These are phyloP conservation scores for Fusarium sacchari DNA, from an alignment of 2,329 filamentous ascomycete genomes.

Conservation along the genomic window DNA sequence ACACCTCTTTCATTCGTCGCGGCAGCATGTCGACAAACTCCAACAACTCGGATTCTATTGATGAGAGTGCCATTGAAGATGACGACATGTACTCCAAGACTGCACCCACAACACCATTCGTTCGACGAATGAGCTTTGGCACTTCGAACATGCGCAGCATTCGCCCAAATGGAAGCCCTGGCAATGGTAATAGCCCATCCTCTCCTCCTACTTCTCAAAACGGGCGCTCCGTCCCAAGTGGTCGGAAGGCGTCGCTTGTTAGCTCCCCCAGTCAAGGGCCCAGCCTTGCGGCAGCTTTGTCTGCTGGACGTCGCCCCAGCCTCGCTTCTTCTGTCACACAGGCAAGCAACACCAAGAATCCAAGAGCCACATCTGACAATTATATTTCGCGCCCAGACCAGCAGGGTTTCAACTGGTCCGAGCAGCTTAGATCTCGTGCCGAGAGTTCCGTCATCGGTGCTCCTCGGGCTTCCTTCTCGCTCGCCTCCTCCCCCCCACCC, in stretches of 20 bases:
- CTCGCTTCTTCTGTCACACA: conserved; percentile 53
- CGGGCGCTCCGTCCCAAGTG: conserved; percentile 46
- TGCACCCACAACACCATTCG: conserved; percentile 77
- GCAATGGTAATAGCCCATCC: conserved; percentile 68
- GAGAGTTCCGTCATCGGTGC: conserved; percentile 76
- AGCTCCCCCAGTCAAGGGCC: conserved; percentile 42
- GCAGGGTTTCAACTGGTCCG: conserved; percentile 92
- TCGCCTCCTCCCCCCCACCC: conserved; percentile 57
- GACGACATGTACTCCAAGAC: conserved; percentile 68
- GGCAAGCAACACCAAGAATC: conserved; percentile 68
- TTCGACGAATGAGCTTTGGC: conserved; percentile 89
- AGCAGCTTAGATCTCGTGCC: conserved; percentile 91
- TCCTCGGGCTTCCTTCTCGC: conserved; percentile 68
- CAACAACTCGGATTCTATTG: conserved; percentile 67
- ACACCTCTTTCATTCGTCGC: conserved; percentile 65
- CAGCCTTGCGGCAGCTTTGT: conserved; percentile 48
- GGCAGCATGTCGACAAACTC: conserved; percentile 75
- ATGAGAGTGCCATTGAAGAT: conserved; percentile 80
- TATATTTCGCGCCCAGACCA: conserved; percentile 76
- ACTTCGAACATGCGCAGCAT: conserved; percentile 75
- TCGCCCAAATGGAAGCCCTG: conserved; percentile 66
- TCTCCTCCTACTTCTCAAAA: conserved; percentile 51
- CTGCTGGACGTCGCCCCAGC: conserved; percentile 52
- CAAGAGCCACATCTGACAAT: conserved; percentile 73
- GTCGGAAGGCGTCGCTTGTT: conserved; percentile 45